A percentile compares a stretch with the other conserved stretches of the same genome.
phyloP scores from a whole-genome alignment of 2,329 filamentous ascomycete genomes.

The Venturia nashicola region DNA sequence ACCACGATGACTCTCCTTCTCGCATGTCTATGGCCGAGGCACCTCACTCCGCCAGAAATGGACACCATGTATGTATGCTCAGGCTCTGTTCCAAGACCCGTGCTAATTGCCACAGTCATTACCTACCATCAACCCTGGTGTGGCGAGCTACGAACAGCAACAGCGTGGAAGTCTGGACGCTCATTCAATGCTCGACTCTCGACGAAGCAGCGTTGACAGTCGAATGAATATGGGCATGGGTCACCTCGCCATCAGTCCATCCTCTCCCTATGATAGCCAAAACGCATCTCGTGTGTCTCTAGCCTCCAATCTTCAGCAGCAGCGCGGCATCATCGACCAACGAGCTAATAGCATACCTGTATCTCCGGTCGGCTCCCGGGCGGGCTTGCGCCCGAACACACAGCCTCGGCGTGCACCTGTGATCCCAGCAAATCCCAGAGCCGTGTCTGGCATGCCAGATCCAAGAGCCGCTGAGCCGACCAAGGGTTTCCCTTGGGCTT shows the following conservation, averaged over 20 bases:
- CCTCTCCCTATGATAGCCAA: constrained; percentile 62
- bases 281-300: constrained; percentile 68
- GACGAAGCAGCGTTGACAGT: constrained; percentile 70
- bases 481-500: constrained; percentile 75
- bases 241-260: constrained; percentile 54
- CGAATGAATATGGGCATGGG: constrained; percentile 61
- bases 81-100: constrained; percentile 16
- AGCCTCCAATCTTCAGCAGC: constrained; percentile 56
- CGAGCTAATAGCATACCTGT: constrained; percentile 33
- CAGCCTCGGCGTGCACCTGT: constrained; percentile 53
- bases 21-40: constrained; percentile 31
- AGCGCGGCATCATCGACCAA: constrained; percentile 32
- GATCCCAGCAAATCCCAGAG: constrained; percentile 55
- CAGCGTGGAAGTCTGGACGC: constrained; percentile 38
- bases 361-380: constrained; percentile 29
- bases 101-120: constrained; percentile 23
- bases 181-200: constrained; percentile 41
- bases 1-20: constrained; percentile 36
- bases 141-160: constrained; percentile 19
- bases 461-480: constrained; percentile 61
- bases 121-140: constrained; percentile 46
- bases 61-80: constrained; percentile 16
- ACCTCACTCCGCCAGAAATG: constrained; percentile 22
- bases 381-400: constrained; percentile 18
- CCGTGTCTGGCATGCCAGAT: constrained; percentile 51